These are phyloP conservation scores for Arthrobotrys iridis DNA, from an alignment of 2,329 filamentous ascomycete genomes.

Conservation along the genomic window DNA sequence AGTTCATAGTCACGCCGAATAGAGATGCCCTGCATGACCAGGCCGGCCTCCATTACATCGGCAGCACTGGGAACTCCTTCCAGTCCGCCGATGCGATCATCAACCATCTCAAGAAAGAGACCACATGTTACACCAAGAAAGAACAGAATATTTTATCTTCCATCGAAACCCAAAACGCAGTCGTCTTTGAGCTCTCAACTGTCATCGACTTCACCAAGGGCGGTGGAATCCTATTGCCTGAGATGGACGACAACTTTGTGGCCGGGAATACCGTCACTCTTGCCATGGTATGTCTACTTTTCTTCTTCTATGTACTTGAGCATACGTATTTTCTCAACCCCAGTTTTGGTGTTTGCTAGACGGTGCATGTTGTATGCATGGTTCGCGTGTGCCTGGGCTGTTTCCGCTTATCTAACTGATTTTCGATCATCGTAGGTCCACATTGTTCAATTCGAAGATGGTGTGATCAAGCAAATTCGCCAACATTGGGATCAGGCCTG, in stretches of 20 bases:
- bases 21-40: slow-evolving; percentile 71
- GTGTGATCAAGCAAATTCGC: slow-evolving; percentile 86
- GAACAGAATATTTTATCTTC: slow-evolving; percentile 78
- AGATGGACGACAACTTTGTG: slow-evolving; percentile 93
- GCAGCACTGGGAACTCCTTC: slow-evolving; percentile 77
- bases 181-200: slow-evolving; percentile 83
- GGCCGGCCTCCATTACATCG: slow-evolving; percentile 85
- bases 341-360: not conserved
- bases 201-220: slow-evolving; percentile 81
- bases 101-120: slow-evolving; percentile 75
- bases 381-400: slow-evolving; percentile 9
- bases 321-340: too few relatives aligned
- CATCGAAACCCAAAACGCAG: slow-evolving; percentile 75
- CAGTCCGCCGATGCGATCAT: slow-evolving; percentile 77
- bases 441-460: slow-evolving; percentile 84
- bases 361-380: slow-evolving; percentile 22
- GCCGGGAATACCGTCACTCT: slow-evolving; percentile 81
- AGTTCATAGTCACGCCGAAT: slow-evolving; percentile 75
- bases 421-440: slow-evolving; percentile 71
- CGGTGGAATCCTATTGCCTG: slow-evolving; percentile 86
- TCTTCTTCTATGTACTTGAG: slow-evolving; percentile 14
- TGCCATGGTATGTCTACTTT: slow-evolving; percentile 74
- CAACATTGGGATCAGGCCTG: slow-evolving; percentile 95
- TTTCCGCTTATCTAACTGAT: slow-evolving; percentile 28
- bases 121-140: slow-evolving; percentile 82